Conservation (phyloP, 2,329 filamentous ascomycete genomes). For the Madurella mycetomatis region DNA sequence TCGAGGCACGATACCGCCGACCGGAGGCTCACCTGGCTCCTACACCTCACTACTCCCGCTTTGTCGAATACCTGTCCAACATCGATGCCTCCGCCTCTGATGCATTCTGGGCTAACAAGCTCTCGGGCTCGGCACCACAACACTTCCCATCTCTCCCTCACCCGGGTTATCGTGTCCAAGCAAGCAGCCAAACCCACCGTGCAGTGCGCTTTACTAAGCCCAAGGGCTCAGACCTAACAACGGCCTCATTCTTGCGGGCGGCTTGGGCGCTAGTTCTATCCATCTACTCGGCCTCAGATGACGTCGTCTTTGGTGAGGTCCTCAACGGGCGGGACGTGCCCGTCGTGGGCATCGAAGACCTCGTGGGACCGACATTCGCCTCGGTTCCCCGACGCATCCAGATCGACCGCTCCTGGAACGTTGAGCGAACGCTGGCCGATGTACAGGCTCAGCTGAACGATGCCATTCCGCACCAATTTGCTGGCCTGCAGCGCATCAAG, state of each 20-base stretch:
- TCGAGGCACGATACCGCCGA: constrained; percentile 19
- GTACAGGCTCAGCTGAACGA: constrained; percentile 18
- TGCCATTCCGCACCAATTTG: constrained; percentile 21
- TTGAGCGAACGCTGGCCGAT: constrained; percentile 10
- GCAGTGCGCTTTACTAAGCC: constrained; percentile 11
- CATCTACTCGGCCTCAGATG: constrained; percentile 15
- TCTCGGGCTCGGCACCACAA: constrained; percentile 10
- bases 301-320: constrained; percentile 25
- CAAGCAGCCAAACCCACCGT: constrained; percentile 13
- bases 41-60: constrained; percentile 20
- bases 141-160: constrained; percentile 22
- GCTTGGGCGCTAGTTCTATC: constrained; percentile 23
- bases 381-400: constrained; percentile 20
- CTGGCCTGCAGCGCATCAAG: constrained; percentile 22
- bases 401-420: constrained; percentile 8
- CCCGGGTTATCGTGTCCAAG: constrained; percentile 20
- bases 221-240: constrained; percentile 8
- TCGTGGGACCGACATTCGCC: constrained; percentile 23
- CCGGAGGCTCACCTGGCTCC: not conserved
- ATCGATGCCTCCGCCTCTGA: constrained; percentile 15
- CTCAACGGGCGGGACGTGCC: constrained; percentile 24
- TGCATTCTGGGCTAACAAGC: constrained; percentile 19
- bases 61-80: constrained; percentile 19
- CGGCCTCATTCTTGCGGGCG: constrained; percentile 17
- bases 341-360: constrained; percentile 18